Evolutionary conservation across 1,284 basidiomycete genomes (phyloP).

Genomic region (Xerocomus amazonicus): DNA sequence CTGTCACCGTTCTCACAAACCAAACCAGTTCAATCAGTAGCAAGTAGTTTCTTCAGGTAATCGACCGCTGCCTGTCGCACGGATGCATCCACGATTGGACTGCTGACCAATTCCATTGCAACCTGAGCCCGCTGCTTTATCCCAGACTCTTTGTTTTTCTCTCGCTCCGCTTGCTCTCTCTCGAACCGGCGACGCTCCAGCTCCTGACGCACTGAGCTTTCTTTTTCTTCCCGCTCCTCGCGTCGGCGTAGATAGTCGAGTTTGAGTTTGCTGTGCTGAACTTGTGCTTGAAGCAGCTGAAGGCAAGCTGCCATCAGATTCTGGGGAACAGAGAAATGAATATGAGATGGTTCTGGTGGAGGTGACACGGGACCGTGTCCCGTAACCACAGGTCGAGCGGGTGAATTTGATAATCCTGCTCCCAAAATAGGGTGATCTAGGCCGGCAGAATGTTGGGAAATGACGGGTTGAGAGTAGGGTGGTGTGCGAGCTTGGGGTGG

Average conservation of each 20-base stretch:
- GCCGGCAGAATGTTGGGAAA: slow-evolving; percentile 12
- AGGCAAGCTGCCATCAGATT: slow-evolving; percentile 55
- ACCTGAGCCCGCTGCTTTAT: slow-evolving; percentile 58
- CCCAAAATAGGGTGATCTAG: slow-evolving; percentile 20
- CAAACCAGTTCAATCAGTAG: slow-evolving; percentile 30
- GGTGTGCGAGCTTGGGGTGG: slow-evolving; percentile 28
- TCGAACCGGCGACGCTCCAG: slow-evolving; percentile 45
- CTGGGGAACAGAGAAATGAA: slow-evolving; percentile 53
- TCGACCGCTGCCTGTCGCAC: slow-evolving; percentile 65
- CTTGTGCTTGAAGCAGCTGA: slow-evolving; percentile 55
- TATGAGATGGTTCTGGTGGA: slow-evolving; percentile 35
- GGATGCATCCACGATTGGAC: slow-evolving; percentile 48
- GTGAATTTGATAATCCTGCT: slow-evolving; percentile 18
- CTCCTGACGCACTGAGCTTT: slow-evolving; percentile 46
- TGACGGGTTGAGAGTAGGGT: slow-evolving; percentile 23
- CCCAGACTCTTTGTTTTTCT: slow-evolving; percentile 47
- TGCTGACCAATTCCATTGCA: slow-evolving; percentile 59
- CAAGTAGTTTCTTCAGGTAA: slow-evolving; percentile 61
- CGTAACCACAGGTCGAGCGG: slow-evolving; percentile 20
- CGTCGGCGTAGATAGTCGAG: slow-evolving; percentile 60
- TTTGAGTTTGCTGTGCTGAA: slow-evolving; percentile 56
- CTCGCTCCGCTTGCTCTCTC: slow-evolving; percentile 50
- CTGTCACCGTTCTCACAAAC: slow-evolving; percentile 11
- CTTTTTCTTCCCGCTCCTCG: slow-evolving; percentile 60
- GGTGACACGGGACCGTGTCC: slow-evolving; percentile 25